Percentiles rank a stretch among this genome's conserved stretches.
Evolutionary conservation across 257 asterid genomes (phyloP).

Genomic region (Coffea canephora): DNA sequence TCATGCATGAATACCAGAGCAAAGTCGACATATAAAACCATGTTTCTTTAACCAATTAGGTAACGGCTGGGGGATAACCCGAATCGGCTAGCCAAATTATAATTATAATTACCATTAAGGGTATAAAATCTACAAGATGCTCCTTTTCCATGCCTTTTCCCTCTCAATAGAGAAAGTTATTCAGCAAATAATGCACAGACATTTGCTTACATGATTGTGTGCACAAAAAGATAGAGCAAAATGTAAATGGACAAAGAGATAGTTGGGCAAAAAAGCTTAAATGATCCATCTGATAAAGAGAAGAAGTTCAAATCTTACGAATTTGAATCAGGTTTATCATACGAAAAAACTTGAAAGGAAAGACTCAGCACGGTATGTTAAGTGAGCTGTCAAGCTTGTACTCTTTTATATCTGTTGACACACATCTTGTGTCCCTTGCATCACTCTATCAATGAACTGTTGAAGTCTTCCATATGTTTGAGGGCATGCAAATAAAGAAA

Average conservation of each 20-base stretch:
- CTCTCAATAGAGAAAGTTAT: neutral
- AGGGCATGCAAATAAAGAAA: conserved; percentile 9
- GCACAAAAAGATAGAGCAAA: neutral
- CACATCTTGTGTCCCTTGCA: neutral
- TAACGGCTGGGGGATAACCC: neutral
- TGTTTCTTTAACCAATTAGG: neutral
- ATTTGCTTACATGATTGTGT: neutral
- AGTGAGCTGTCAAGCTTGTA: neutral
- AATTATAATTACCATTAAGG: neutral
- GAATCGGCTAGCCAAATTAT: neutral
- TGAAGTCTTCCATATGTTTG: neutral
- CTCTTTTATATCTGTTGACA: neutral
- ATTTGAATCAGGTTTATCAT: neutral
- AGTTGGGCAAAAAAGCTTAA: neutral
- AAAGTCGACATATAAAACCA: neutral
- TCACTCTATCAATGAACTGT: neutral
- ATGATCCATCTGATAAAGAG: neutral
- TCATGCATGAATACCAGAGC: neutral
- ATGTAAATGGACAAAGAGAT: neutral
- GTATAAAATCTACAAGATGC: neutral
- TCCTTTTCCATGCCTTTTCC: neutral
- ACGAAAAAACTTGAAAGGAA: neutral
- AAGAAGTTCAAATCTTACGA: neutral
- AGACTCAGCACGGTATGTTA: neutral
- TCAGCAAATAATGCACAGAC: neutral